These are phyloP conservation scores for Aspergillus flavus DNA, from an alignment of 2,329 filamentous ascomycete species.

Conservation along the genomic window DNA sequence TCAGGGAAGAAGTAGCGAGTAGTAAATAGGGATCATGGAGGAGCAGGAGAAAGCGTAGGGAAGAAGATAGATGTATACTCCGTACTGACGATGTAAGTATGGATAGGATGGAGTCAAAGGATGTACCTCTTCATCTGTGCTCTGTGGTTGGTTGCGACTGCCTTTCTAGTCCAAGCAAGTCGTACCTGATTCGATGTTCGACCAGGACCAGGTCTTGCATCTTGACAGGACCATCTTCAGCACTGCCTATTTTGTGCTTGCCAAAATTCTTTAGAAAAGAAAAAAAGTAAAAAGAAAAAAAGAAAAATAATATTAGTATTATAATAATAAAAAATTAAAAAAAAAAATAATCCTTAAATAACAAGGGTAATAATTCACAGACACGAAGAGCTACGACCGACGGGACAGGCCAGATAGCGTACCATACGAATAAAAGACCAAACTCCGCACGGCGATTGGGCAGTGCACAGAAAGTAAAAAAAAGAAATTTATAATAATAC, in stretches of 20 bases:
- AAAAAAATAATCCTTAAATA: not conserved
- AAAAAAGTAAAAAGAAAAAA: not conserved
- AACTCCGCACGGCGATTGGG: constrained; percentile 23
- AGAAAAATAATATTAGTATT: not conserved
- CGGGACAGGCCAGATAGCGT: constrained; percentile 21
- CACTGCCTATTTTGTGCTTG: constrained; percentile 3
- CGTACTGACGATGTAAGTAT: not conserved
- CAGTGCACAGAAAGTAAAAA: constrained; percentile 15
- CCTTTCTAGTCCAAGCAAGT: not conserved
- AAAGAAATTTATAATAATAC: constrained; percentile 10
- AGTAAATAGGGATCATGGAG: constrained; percentile 12
- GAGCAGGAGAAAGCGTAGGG: constrained; percentile 9
- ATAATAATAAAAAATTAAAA: constrained; percentile 1
- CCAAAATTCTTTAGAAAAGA: not conserved
- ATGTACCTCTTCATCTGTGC: not conserved
- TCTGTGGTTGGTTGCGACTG: not conserved
- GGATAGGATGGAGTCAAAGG: not conserved
- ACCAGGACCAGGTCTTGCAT: constrained; percentile 6
- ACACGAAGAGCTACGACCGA: constrained; percentile 10
- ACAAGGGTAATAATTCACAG: constrained; percentile 1
- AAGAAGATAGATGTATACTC: constrained; percentile 3
- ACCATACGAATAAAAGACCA: constrained; percentile 17
- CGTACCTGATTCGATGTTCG: constrained; percentile 11
- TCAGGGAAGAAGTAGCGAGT: constrained; percentile 20
- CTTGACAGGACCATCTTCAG: constrained; percentile 6